These are phyloP conservation scores for Microdochium trichocladiopsis DNA, from an alignment of 2,329 filamentous ascomycete genomes.

Conservation along the genomic window DNA sequence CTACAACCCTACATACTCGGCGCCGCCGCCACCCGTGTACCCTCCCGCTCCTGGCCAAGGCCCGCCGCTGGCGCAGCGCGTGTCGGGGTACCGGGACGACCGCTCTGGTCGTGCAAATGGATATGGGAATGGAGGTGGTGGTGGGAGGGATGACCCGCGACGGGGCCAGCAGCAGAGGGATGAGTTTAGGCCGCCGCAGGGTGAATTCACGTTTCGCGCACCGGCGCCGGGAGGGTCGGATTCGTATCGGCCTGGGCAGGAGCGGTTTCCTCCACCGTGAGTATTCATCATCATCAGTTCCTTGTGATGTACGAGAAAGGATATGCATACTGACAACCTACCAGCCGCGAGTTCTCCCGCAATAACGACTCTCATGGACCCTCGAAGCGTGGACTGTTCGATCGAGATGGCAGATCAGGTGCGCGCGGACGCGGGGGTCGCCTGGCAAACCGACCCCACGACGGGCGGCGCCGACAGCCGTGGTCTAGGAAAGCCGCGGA, in stretches of 20 bases:
- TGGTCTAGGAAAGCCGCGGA: slow-evolving; percentile 10
- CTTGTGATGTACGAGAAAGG: no score
- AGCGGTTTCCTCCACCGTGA: not conserved
- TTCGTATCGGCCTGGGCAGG: slow-evolving; percentile 3
- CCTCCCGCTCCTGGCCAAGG: not conserved
- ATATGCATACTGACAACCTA: slow-evolving; percentile 4
- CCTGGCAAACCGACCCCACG: slow-evolving; percentile 2
- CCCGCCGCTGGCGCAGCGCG: slow-evolving; percentile 9
- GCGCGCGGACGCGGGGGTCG: not conserved
- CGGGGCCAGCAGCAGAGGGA: slow-evolving; percentile 10
- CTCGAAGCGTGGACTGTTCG: not conserved
- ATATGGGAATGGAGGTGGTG: no score
- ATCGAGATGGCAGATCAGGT: not conserved
- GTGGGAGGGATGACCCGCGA: slow-evolving; percentile 7
- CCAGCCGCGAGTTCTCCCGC: not conserved
- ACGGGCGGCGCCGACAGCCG: not conserved
- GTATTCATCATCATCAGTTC: not conserved
- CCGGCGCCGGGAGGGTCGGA: slow-evolving; percentile 30
- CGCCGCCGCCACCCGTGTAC: not conserved
- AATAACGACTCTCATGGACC: not conserved
- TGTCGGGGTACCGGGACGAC: slow-evolving; percentile 4
- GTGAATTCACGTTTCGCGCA: slow-evolving; percentile 51
- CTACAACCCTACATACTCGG: not conserved
- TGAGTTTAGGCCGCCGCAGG: slow-evolving; percentile 27
- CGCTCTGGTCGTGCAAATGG: slow-evolving; percentile 1